Percentiles rank a stretch among this genome's conserved stretches.
Conservation (phyloP, 257 asterid genomes). For the Solanum pinnatisectum region DNA sequence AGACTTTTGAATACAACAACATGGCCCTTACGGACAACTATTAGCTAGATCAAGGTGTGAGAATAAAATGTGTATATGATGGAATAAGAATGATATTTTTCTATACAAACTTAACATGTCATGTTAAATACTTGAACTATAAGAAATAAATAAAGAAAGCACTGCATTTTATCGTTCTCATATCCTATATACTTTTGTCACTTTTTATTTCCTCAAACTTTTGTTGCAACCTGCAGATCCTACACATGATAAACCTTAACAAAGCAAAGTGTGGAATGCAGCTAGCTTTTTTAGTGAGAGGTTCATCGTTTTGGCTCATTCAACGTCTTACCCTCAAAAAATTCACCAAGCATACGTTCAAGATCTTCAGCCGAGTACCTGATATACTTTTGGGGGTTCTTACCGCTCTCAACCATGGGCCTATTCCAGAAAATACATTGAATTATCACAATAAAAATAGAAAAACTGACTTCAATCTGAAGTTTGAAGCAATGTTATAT, state of each 20-base stretch:
- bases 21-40: too few relatives aligned
- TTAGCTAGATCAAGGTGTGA: too few relatives aligned
- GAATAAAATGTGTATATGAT: too few relatives aligned
- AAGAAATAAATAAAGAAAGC: neutral
- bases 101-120: too few relatives aligned
- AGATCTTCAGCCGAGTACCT: slow-evolving; percentile 97
- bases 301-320: slow-evolving; percentile 75
- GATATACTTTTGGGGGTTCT: slow-evolving; percentile 93
- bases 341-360: slow-evolving; percentile 94
- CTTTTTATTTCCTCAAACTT: neutral
- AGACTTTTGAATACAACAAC: too few relatives aligned
- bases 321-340: slow-evolving; percentile 91
- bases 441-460: neutral
- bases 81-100: too few relatives aligned
- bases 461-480: neutral
- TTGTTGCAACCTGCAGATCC: neutral
- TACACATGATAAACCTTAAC: neutral
- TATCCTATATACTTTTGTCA: neutral
- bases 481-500: neutral
- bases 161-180: neutral
- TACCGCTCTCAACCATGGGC: slow-evolving; percentile 83
- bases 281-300: neutral
- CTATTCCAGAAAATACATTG: slow-evolving; percentile 17
- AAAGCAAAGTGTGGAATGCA: neutral
- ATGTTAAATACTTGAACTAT: too few relatives aligned